Evolutionary conservation across 805 yeast genomes (phyloP).

Genomic region (Pichia kluyveri): DNA sequence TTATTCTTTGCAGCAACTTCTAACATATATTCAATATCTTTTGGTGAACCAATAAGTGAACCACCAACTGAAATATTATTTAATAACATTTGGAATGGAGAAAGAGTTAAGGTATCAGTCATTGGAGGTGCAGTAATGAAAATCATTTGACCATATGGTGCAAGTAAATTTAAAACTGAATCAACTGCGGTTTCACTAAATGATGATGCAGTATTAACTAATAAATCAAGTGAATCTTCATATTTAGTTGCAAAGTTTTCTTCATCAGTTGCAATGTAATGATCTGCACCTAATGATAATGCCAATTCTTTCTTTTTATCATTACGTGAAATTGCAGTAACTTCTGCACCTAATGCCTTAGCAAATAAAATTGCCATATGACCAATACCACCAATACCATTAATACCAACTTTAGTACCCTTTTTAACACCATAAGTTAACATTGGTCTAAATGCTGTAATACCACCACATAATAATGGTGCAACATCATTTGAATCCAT

Average conservation of each 20-base stretch:
- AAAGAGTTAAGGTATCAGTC: slow-evolving; percentile 25
- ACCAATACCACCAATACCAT: slow-evolving; percentile 40
- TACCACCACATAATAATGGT: slow-evolving; percentile 50
- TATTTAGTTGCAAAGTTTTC: slow-evolving; percentile 30
- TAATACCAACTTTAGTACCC: slow-evolving; percentile 42
- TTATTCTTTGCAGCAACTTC: slow-evolving; percentile 37
- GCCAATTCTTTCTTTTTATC: slow-evolving; percentile 41
- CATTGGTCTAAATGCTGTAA: slow-evolving; percentile 45
- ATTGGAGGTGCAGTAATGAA: slow-evolving; percentile 28
- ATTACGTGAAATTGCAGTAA: slow-evolving; percentile 46
- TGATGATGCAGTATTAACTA: slow-evolving; percentile 41
- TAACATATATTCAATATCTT: slow-evolving; percentile 39
- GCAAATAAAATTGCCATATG: slow-evolving; percentile 43
- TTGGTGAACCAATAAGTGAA: slow-evolving; percentile 34
- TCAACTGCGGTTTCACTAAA: slow-evolving; percentile 22
- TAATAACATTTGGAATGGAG: slow-evolving; percentile 29
- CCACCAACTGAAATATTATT: slow-evolving; percentile 24
- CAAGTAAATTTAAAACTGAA: slow-evolving; percentile 20
- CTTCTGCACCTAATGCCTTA: slow-evolving; percentile 52
- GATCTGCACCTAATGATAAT: slow-evolving; percentile 41
- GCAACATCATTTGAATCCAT: slow-evolving; percentile 36
- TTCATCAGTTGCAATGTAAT: slow-evolving; percentile 46
- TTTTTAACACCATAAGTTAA: slow-evolving; percentile 33
- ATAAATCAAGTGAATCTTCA: slow-evolving; percentile 33
- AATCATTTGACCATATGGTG: slow-evolving; percentile 25